phyloP scores from a whole-genome alignment of 164 flowering plant genomes.

The Pachysandra terminalis region DNA sequence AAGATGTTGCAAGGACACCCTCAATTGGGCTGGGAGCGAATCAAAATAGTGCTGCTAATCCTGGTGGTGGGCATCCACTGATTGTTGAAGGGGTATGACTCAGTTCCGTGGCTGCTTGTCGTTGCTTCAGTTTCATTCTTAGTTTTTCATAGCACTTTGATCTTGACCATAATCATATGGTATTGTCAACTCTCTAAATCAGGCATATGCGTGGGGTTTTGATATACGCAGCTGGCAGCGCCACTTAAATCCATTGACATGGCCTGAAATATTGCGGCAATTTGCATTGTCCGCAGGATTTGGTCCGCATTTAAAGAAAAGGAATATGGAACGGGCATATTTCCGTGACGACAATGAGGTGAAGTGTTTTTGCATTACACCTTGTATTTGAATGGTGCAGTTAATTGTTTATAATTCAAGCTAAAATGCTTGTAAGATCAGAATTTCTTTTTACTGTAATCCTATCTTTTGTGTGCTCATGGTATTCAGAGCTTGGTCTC shows the following conservation, averaged over 20 bases:
- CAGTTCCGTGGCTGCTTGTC: conserved; percentile 1
- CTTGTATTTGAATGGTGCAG: background rate
- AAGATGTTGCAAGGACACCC: conserved; percentile 88
- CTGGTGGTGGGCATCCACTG: conserved; percentile 92
- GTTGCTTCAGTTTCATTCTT: background rate
- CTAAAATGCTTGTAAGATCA: background rate
- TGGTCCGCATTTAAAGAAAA: conserved; percentile 77
- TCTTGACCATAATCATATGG: background rate
- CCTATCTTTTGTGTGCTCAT: background rate
- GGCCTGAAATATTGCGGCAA: conserved; percentile 93
- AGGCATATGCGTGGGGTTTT: conserved; percentile 99
- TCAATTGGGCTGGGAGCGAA: conserved; percentile 55
- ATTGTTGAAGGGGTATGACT: conserved; percentile 85
- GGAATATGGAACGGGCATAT: conserved; percentile 35
- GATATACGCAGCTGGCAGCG: conserved; percentile 80
- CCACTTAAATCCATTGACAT: conserved; percentile 80
- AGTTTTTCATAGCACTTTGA: background rate
- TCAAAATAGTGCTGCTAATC: conserved; percentile 64
- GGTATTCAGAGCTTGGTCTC: too few species aligned
- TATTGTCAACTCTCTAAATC: conserved; percentile 13
- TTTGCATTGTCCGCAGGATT: conserved; percentile 84
- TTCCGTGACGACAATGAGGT: conserved; percentile 77
- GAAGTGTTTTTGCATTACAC: background rate
- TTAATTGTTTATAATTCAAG: background rate
- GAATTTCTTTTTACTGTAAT: background rate